Conservation (phyloP, 2,329 filamentous ascomycete species). For the Biscogniauxia marginata region DNA sequence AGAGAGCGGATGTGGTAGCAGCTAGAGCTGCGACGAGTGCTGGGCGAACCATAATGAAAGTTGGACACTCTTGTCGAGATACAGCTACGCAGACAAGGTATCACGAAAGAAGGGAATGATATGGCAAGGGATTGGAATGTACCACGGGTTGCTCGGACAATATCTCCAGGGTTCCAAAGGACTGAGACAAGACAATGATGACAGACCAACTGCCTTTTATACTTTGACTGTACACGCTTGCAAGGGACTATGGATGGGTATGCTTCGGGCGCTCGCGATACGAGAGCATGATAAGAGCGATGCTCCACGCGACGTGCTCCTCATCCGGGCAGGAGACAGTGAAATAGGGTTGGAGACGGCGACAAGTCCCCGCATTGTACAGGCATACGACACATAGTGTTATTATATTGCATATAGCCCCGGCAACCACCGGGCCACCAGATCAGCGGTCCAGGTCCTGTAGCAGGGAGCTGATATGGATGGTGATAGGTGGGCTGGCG, state of each 20-base stretch:
- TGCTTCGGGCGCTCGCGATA: not conserved
- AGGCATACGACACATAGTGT: not conserved
- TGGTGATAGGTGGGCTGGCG: not conserved
- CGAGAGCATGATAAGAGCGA: conserved; percentile 6
- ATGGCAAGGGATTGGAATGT: not conserved
- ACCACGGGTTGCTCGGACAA: not conserved
- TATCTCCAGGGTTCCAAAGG: not conserved
- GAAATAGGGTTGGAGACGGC: conserved; percentile 7
- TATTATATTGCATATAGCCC: not conserved
- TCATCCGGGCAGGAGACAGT: conserved; percentile 11
- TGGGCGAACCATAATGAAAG: conserved; percentile 21
- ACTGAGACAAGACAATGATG: not conserved
- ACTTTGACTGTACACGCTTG: not conserved
- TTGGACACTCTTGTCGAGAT: not conserved
- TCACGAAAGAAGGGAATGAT: not conserved
- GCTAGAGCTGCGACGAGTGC: conserved; percentile 23
- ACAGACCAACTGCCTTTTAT: not conserved
- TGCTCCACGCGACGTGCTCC: conserved; percentile 5
- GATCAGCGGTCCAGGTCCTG: not conserved
- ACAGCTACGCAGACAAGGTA: not conserved
- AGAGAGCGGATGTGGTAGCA: conserved; percentile 20
- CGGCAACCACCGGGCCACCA: not conserved
- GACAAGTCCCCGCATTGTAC: conserved; percentile 11
- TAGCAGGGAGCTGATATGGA: not conserved
- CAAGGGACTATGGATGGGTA: not conserved